Evolutionary conservation across 805 yeast genomes (phyloP).

Genomic region (Starmerella floricola): DNA sequence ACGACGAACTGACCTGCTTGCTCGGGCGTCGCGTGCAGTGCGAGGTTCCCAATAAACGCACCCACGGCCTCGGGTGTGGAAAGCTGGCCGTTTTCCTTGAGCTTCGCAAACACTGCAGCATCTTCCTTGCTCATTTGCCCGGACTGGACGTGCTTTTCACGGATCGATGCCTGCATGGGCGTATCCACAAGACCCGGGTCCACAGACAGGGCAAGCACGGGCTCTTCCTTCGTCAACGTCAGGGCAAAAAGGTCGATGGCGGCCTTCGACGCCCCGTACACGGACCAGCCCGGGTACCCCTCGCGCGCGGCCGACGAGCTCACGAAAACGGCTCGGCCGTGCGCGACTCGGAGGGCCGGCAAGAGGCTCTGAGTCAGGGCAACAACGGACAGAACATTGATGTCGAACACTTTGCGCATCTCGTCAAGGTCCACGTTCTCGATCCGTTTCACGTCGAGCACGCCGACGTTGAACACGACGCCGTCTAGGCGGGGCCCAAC

Average conservation of each 20-base stretch:
- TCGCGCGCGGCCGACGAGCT: slow-evolving; percentile 77
- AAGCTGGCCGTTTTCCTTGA: slow-evolving; percentile 47
- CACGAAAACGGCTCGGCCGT: slow-evolving; percentile 61
- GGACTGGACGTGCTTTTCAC: slow-evolving; percentile 43
- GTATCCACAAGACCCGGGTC: slow-evolving; percentile 97
- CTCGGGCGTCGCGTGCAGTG: slow-evolving; percentile 44
- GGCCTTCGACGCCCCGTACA: slow-evolving; percentile 86
- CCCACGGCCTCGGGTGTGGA: slow-evolving; percentile 66
- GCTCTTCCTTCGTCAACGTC: slow-evolving; percentile 61
- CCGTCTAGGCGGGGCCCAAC: slow-evolving; percentile 30
- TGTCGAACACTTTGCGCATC: slow-evolving; percentile 57
- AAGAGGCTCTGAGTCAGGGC: slow-evolving; percentile 35
- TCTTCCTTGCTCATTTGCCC: slow-evolving; percentile 48
- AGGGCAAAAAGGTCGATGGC: slow-evolving; percentile 68
- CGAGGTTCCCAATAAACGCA: slow-evolving; percentile 51
- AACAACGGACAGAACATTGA: slow-evolving; percentile 69
- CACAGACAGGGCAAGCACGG: slow-evolving; percentile 51
- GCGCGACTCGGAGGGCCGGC: slow-evolving; percentile 43
- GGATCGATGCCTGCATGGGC: slow-evolving; percentile 68
- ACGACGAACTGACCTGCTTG: slow-evolving; percentile 46
- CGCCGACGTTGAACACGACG: slow-evolving; percentile 59
- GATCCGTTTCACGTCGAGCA: slow-evolving; percentile 49
- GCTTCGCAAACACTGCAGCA: slow-evolving; percentile 48
- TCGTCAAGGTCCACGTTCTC: slow-evolving; percentile 35
- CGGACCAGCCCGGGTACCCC: slow-evolving; percentile 66